Base-by-base conservation (phyloP, 1,284 basidiomycete genomes). In the Leucoagaricus sp. region DNA sequence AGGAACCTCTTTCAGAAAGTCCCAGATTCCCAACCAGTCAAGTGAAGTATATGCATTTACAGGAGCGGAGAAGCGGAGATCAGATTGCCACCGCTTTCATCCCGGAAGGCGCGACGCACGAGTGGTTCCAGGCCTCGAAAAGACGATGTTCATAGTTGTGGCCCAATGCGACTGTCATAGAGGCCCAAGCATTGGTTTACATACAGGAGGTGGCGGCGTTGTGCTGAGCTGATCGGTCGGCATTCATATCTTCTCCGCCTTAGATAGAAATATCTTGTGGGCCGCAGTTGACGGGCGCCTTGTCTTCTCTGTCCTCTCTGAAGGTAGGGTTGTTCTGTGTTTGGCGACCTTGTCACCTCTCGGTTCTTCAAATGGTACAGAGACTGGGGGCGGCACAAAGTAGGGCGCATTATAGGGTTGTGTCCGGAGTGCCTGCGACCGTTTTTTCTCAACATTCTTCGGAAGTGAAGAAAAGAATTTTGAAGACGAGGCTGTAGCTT, bases 371-470 rank as follows among this genome's bases (percentile, higher is more conserved):
- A 34, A 28, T 17, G 59, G 55, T 8, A 58, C 59, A n/a, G 68
- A 63, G 29, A 50, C 69, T 2, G 83, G 83, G 4, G 74, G 69
- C 17, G 82, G 79, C 59, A 82, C 80, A 68, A 81, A 84, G 63
- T 83, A 86, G 2, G 84, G 84, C 3, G 83, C 83, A 56, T 81
- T 77, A 60, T 86, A 86, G 1, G 85, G 83, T 45, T 81, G 74
- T 1, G 84, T 86, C 23, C 84, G 79, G 29, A 70, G 67, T 0
- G 69, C 64, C 55, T 68, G 65, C 2, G 73, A 68, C 33, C 67
- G 67, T 59, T 73, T 74, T 56, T 70, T 73, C 50, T 63, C 65
- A 28, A 59, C 19, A 25, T 52, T 60, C 26, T 59, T 60, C 28
- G 46, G 58, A 53, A 61, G 63, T 8, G 60, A 54, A 46, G 64